Conservation (phyloP, 2,329 filamentous ascomycete genomes). For the Epichloe aotearoae region DNA sequence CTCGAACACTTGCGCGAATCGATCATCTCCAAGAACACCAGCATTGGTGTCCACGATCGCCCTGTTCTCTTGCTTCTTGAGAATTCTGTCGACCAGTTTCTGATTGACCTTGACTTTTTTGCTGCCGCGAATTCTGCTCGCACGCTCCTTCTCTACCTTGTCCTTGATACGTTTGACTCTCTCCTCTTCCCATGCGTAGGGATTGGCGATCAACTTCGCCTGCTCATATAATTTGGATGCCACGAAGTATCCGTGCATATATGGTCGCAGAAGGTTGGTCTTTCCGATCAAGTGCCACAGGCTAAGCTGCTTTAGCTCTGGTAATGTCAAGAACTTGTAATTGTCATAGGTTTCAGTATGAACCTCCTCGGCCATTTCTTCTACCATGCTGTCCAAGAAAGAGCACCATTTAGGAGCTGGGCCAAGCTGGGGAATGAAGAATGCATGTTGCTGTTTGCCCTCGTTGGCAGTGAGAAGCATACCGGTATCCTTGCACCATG, state of each 20-base stretch:
- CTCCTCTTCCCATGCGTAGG: conserved; percentile 87
- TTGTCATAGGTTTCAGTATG: conserved; percentile 87
- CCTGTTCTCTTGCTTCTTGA: conserved; percentile 49
- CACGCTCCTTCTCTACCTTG: conserved; percentile 94
- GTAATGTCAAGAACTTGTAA: conserved; percentile 90
- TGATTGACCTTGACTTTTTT: conserved; percentile 98
- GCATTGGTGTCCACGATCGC: conserved; percentile 43
- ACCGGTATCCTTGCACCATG: conserved; percentile 81
- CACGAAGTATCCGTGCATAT: conserved; percentile 99
- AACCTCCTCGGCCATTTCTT: conserved; percentile 88
- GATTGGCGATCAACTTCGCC: conserved; percentile 82
- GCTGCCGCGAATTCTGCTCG: conserved; percentile 80
- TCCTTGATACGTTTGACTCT: conserved; percentile 81
- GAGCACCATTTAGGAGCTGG: conserved; percentile 91
- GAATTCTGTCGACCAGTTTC: conserved; percentile 60
- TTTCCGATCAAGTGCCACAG: conserved; percentile 82
- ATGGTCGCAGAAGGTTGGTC: conserved; percentile 78
- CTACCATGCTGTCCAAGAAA: conserved; percentile 93
- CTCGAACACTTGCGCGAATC: conserved; percentile 82
- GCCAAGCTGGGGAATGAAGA: conserved; percentile 87
- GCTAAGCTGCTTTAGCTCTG: conserved; percentile 75
- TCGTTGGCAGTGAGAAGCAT: conserved; percentile 97
- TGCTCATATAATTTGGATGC: conserved; percentile 92
- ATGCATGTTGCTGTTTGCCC: conserved; percentile 85
- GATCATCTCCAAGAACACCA: conserved; percentile 66